Evolutionary conservation across 2,329 filamentous ascomycete genomes (phyloP).

Genomic region (Arthrinium puccinioides): DNA sequence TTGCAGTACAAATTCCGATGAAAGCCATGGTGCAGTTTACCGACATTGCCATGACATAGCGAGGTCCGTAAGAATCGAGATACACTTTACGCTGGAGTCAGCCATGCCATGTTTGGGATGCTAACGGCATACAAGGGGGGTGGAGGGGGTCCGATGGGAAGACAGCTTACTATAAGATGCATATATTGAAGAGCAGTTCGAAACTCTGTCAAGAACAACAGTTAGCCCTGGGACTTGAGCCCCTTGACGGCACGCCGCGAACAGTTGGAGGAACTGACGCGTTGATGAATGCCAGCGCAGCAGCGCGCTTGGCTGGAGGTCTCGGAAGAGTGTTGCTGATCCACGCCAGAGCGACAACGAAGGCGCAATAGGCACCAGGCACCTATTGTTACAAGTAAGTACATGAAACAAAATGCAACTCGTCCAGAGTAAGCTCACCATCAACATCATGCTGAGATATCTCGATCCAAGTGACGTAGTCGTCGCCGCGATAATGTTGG

Average conservation of each 20-base stretch:
- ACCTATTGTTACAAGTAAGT: constrained; percentile 23
- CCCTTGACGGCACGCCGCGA: too few species aligned
- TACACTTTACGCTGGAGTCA: constrained; percentile 47
- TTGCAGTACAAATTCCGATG: constrained; percentile 57
- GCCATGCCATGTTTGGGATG: background rate
- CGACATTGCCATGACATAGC: constrained; percentile 51
- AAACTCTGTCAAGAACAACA: too few species aligned
- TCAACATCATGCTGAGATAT: constrained; percentile 67
- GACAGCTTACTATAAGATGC: constrained; percentile 24
- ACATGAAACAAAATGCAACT: background rate
- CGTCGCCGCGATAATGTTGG: constrained; percentile 61
- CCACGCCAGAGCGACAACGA: constrained; percentile 65
- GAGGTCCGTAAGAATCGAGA: constrained; percentile 35
- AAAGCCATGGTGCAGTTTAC: constrained; percentile 61
- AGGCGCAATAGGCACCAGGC: constrained; percentile 56
- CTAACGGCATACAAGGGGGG: background rate
- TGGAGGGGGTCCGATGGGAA: background rate
- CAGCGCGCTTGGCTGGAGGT: constrained; percentile 64
- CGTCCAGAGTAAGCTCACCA: too few species aligned
- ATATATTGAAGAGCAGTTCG: constrained; percentile 64
- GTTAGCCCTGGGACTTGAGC: too few species aligned
- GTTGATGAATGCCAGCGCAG: constrained; percentile 70
- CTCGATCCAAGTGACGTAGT: constrained; percentile 54
- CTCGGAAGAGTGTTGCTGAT: constrained; percentile 69
- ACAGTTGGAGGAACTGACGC: too few species aligned